phyloP scores from a whole-genome alignment of 345 rosid genomes.

The Ceriops tagal region DNA sequence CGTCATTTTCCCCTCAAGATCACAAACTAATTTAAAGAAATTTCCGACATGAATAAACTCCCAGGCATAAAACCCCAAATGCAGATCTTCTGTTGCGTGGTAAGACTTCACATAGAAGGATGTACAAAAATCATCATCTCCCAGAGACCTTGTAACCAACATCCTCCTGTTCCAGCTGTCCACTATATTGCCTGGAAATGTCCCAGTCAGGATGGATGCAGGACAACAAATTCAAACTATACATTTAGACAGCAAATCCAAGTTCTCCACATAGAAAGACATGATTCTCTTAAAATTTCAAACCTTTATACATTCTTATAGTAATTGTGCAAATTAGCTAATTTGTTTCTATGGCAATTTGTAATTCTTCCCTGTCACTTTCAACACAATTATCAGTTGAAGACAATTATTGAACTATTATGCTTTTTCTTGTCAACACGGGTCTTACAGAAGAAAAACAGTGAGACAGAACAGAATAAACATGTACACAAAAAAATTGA shows the following conservation, averaged over 20 bases:
- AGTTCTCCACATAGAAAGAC: too few species aligned
- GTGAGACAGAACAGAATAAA: too few species aligned
- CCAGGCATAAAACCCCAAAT: slow-evolving; percentile 16
- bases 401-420: background rate
- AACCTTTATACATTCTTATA: too few species aligned
- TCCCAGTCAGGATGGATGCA: background rate
- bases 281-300: too few species aligned
- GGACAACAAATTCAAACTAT: background rate
- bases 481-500: background rate
- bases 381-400: background rate
- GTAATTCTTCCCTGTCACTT: too few species aligned
- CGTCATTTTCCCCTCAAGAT: slow-evolving; percentile 8
- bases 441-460: too few species aligned
- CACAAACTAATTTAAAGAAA: slow-evolving; percentile 14
- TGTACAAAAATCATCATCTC: slow-evolving; percentile 12
- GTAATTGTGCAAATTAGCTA: too few species aligned
- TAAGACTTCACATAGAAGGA: slow-evolving; percentile 7
- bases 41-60: slow-evolving; percentile 9
- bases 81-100: slow-evolving; percentile 9
- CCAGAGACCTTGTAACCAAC: background rate
- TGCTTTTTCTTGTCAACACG: background rate
- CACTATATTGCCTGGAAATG: slow-evolving; percentile 31
- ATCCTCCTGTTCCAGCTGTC: slow-evolving; percentile 16
- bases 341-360: too few species aligned
- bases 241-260: background rate